A percentile compares a stretch with the other conserved stretches of the same genome.
phyloP scores from a whole-genome alignment of 495 filamentous ascomycete genomes.

The Extremus antarcticus region DNA sequence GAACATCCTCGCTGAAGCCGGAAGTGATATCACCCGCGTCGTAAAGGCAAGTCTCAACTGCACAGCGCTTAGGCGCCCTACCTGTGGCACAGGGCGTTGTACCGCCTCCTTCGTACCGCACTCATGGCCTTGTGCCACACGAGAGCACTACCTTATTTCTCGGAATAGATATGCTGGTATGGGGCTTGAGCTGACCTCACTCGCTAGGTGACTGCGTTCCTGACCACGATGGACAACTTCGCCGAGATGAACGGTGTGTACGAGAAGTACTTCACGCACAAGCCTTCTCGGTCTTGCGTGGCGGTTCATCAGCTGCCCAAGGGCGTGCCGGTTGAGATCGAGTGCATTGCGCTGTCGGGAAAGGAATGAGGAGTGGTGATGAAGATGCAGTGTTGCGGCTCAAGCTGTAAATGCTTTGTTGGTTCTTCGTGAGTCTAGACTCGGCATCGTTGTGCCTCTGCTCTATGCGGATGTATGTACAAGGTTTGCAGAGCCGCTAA shows the following conservation, averaged over 20 bases:
- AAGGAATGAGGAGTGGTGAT: slow-evolving; percentile 5
- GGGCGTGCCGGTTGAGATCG: slow-evolving; percentile 84
- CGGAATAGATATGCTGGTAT: no score
- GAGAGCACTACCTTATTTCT: no score
- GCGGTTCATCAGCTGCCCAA: slow-evolving; percentile 84
- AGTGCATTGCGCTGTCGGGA: slow-evolving; percentile 57
- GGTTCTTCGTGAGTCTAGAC: not conserved
- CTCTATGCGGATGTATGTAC: not conserved
- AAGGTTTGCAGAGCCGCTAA: not conserved
- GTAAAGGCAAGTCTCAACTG: slow-evolving; percentile 51
- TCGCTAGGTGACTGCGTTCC: slow-evolving; percentile 48
- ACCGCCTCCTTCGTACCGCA: no score
- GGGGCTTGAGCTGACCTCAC: not conserved
- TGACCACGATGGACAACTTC: slow-evolving; percentile 79
- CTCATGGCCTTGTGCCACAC: no score
- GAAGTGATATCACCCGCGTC: slow-evolving; percentile 59
- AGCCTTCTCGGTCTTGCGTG: slow-evolving; percentile 87
- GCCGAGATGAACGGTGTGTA: slow-evolving; percentile 81
- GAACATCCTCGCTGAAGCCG: slow-evolving; percentile 66
- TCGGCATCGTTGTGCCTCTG: not conserved
- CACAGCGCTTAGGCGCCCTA: not conserved
- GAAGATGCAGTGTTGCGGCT: not conserved
- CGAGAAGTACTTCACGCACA: slow-evolving; percentile 74
- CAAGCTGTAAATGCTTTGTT: not conserved
- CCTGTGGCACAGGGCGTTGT: no score